Base-by-base conservation (phyloP, 495 filamentous ascomycete genomes). In the Aspergillus bertholletiae region DNA sequence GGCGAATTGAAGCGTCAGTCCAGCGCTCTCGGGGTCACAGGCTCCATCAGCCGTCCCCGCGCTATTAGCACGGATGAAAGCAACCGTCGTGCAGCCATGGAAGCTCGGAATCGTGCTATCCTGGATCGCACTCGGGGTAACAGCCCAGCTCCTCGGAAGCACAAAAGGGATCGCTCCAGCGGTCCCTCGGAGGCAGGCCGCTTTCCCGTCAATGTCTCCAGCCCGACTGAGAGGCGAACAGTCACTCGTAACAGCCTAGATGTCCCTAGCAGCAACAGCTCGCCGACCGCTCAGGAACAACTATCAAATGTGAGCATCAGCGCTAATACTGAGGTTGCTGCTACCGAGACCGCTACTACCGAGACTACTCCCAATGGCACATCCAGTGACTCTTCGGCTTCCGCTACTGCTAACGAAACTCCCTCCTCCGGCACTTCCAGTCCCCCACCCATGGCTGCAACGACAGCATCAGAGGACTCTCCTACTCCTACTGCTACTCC, bases 41-140 rank as follows among this genome's bases (percentile, higher is more conserved):
- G 54, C 12, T 58, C 67, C 45, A 58, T 53, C 53, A 63, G 56
- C 46, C 86, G 91, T 35, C 85, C 90, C 7, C 86, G 95, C 34
- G 92, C 92, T 22, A 88, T 97, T 63, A 95, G 89, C 69, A 96
- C 92, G 0, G 94, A 99, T 64, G 94, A 97, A 76, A 93, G 89
- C 73, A 95, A 95, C 70, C 89, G 94, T 32, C 90, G 92, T 50
- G 91, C 88, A 12, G 84, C 93, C 63, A 91, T 95, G 83, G 93
- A 97, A 66, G 93, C 94, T 54, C 85, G 94, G 24, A 87, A 88
- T 62, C 85, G 91, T 41, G 90, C 89, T 27, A 86, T 97, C 47
- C 80, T 90, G 76, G 85, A 64, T 84, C 81, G 67, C 47, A 86
- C 85, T 70, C 81, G 93, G 47, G 85, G 83, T 35, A 84, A 83